These are phyloP conservation scores for Cylindrotheca closterium DNA, from an alignment of 108 stramenopile species.

Conservation along the genomic window DNA sequence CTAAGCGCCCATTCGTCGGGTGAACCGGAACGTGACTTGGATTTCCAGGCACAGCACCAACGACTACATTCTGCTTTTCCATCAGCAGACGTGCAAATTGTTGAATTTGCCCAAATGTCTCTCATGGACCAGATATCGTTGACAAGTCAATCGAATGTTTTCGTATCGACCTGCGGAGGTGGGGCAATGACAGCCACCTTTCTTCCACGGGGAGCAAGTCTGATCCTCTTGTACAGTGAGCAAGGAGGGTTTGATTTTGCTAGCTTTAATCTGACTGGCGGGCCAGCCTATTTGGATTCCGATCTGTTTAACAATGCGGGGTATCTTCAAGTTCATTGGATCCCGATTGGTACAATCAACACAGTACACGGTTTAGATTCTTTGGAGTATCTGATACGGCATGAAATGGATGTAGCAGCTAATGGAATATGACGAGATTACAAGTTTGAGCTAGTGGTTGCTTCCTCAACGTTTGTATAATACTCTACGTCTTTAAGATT, in stretches of 20 bases:
- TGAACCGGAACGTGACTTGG: conserved; percentile 25
- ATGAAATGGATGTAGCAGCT: conserved; percentile 22
- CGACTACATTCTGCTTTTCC: conserved; percentile 31
- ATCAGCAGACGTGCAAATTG: conserved; percentile 8
- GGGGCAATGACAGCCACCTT: conserved; percentile 44
- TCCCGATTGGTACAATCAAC: conserved; percentile 39
- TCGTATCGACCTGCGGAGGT: conserved; percentile 37
- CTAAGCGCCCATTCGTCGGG: conserved; percentile 43
- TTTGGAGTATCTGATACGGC: conserved; percentile 17
- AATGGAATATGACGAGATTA: background rate
- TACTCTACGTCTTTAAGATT: too few species aligned
- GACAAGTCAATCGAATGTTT: conserved; percentile 26
- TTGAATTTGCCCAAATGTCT: conserved; percentile 23
- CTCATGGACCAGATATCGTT: conserved; percentile 40
- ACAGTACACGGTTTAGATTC: conserved; percentile 20
- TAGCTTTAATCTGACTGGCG: conserved; percentile 25
- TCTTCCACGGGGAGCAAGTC: conserved; percentile 33
- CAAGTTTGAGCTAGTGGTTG: background rate
- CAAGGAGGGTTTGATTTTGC: conserved; percentile 21
- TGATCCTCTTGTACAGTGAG: conserved; percentile 36
- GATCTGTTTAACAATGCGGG: conserved; percentile 45
- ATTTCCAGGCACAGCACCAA: conserved; percentile 32
- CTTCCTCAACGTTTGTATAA: background rate
- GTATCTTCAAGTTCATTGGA: conserved; percentile 42
- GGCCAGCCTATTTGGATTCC: conserved; percentile 42